Evolutionary conservation across 495 filamentous ascomycete species (phyloP).

Genomic region (Podospora pseudoanserina): DNA sequence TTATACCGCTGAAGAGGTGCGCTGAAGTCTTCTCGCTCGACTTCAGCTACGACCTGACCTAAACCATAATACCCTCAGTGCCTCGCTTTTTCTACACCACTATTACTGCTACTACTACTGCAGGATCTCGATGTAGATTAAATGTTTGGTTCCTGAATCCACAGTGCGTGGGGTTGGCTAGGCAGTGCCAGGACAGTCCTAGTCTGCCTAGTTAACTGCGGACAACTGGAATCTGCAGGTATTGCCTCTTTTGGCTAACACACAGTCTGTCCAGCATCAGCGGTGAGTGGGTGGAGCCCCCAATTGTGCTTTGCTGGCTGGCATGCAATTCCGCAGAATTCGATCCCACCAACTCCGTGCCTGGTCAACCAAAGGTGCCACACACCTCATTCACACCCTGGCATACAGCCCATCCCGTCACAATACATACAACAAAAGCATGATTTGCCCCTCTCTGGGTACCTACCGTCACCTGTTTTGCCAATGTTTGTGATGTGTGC

Average conservation of each 20-base stretch:
- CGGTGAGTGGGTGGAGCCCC: background rate
- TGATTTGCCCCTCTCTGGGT: background rate
- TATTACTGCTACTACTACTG: too few species aligned
- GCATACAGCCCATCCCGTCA: background rate
- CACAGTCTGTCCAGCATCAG: background rate
- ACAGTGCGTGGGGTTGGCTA: background rate
- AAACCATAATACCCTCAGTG: too few species aligned
- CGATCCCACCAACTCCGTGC: slow-evolving; percentile 27
- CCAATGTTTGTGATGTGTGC: background rate
- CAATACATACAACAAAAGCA: background rate
- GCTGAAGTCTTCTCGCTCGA: too few species aligned
- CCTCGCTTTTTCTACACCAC: too few species aligned
- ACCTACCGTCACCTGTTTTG: background rate
- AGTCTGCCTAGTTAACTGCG: too few species aligned
- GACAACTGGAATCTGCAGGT: background rate
- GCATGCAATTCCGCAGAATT: slow-evolving; percentile 33
- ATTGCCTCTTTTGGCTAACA: background rate
- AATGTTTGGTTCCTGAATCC: background rate
- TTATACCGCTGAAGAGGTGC: too few species aligned
- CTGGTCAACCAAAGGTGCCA: slow-evolving; percentile 15
- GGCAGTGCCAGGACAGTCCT: background rate
- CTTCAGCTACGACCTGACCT: too few species aligned
- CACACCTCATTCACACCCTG: slow-evolving; percentile 1
- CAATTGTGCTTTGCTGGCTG: slow-evolving; percentile 19
- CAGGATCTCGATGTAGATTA: background rate